Evolutionary conservation across 805 yeast genomes (phyloP).

Genomic region (Sugiyamaella qingdaonensis): DNA sequence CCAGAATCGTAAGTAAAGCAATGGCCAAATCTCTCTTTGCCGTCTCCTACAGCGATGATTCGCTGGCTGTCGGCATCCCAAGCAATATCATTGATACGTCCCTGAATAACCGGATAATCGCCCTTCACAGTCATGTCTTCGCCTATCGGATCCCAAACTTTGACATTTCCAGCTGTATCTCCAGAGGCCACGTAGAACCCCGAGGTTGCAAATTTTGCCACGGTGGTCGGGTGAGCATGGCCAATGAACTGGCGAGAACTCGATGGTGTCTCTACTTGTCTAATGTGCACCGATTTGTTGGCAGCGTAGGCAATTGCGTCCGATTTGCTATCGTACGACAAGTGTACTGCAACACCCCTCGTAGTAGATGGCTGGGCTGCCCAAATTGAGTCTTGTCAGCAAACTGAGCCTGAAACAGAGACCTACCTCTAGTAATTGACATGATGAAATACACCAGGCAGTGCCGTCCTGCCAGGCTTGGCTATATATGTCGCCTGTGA

Average conservation of each 20-base stretch:
- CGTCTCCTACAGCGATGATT: slow-evolving; percentile 91
- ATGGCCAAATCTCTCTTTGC: slow-evolving; percentile 86
- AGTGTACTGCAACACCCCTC: slow-evolving; percentile 63
- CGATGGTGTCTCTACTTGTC: slow-evolving; percentile 55
- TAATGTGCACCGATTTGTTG: slow-evolving; percentile 73
- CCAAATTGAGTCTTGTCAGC: slow-evolving; percentile 36
- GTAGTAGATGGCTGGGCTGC: slow-evolving; percentile 81
- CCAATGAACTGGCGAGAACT: slow-evolving; percentile 62
- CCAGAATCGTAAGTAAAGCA: slow-evolving; percentile 94
- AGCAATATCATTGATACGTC: slow-evolving; percentile 73
- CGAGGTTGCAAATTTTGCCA: slow-evolving; percentile 81
- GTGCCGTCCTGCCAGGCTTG: background rate
- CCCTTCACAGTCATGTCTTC: slow-evolving; percentile 62
- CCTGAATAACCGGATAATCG: slow-evolving; percentile 74
- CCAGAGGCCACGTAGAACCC: slow-evolving; percentile 91
- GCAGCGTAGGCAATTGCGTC: slow-evolving; percentile 75
- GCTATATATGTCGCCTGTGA: background rate
- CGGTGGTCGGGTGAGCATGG: slow-evolving; percentile 71
- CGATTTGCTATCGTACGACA: slow-evolving; percentile 67
- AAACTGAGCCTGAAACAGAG: background rate
- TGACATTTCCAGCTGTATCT: slow-evolving; percentile 83
- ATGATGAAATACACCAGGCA: background rate
- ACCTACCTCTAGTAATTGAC: background rate
- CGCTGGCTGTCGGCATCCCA: slow-evolving; percentile 91
- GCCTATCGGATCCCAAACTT: slow-evolving; percentile 73